Evolutionary conservation across 2,329 filamentous ascomycete species (phyloP).

Genomic region (Ophiostoma pallidulum): DNA sequence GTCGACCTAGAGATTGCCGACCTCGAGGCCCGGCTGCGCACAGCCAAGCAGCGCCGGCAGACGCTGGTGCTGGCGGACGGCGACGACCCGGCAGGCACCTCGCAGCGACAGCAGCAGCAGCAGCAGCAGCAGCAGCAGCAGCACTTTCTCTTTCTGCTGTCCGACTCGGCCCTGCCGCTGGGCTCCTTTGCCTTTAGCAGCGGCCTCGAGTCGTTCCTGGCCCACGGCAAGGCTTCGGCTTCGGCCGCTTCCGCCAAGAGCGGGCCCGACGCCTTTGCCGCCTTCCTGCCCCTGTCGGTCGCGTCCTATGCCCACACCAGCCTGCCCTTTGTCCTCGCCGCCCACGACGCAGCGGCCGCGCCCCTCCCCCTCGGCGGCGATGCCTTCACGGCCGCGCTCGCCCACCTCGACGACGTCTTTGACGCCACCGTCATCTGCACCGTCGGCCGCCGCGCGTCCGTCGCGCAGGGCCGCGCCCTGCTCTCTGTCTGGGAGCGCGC

Average conservation of each 20-base stretch:
- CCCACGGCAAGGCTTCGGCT: conserved; percentile 39
- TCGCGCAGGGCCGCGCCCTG: conserved; percentile 66
- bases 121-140: conserved; percentile 22
- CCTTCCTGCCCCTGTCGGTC: conserved; percentile 61
- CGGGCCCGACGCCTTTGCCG: conserved; percentile 41
- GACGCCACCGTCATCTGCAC: conserved; percentile 70
- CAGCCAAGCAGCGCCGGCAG: conserved; percentile 32
- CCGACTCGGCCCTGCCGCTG: conserved; percentile 72
- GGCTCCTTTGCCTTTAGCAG: conserved; percentile 84
- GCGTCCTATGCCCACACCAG: conserved; percentile 62
- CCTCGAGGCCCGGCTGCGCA: conserved; percentile 41
- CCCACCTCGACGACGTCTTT: conserved; percentile 60
- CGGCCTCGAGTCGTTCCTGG: conserved; percentile 72
- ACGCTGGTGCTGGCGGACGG: too few species aligned
- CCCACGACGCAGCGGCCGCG: conserved; percentile 35
- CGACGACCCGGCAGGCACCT: too few species aligned
- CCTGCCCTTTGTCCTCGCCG: conserved; percentile 65
- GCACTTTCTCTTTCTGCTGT: conserved; percentile 67
- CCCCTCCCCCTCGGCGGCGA: not conserved
- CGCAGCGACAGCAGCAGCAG: too few species aligned
- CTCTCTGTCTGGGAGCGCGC: conserved; percentile 68
- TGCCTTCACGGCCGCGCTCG: conserved; percentile 27
- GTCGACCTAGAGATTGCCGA: conserved; percentile 47
- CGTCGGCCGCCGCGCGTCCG: conserved; percentile 66
- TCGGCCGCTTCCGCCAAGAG: conserved; percentile 9